Evolutionary conservation across 2,329 filamentous ascomycete genomes (phyloP), one percentile per base, ranked within the genome.

Genomic region (Epichloe hybrida): DNA sequence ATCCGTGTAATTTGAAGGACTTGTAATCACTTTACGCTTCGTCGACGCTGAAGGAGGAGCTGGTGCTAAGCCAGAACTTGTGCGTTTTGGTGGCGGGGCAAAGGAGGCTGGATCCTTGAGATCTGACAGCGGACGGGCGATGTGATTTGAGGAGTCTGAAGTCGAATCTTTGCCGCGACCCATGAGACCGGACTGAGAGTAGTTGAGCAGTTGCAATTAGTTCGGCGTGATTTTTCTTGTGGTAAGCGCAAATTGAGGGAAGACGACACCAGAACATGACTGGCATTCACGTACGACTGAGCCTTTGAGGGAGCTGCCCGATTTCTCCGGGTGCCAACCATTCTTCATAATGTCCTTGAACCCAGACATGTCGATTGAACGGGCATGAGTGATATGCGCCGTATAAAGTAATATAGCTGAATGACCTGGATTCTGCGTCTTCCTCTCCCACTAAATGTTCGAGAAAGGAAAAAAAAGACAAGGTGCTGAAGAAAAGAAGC

Each of bases 101-200:
- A 95, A 95, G 13, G 80, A 77, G 1, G 79, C 66, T 1, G 88
- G 89, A 62, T 95, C 88, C 62, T 80, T 82, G 34, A 95, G 74
- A 3, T 79, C 74, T 8, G 80, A 73, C 42, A 94, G 69, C 1
- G 89, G 88, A 15, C 74, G 72, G 35, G 77, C 68, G 43, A 68
- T 64, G 56, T 73, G 71, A 50, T 65, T 58, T 20, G 53, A 46
- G 12, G 57, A 55, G 15, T 43, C 27, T 13, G 27, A 37, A n/a
- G 46, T n/a, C 4, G 46, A 20, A 40, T 63, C 60, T 35, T 69
- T 67, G 48, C 65, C 66, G 52, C 72, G 69, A 42, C 70, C 67
- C 15, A 77, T 57, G 31, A 77, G 62, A 13, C 70, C 65, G 59
- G 71, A 73, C 74, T 77, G 54, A 6, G 6, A 11, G 13, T n/a